Evolutionary conservation across 2,329 filamentous ascomycete genomes (phyloP).

Genomic region (Clonostachys rosea): DNA sequence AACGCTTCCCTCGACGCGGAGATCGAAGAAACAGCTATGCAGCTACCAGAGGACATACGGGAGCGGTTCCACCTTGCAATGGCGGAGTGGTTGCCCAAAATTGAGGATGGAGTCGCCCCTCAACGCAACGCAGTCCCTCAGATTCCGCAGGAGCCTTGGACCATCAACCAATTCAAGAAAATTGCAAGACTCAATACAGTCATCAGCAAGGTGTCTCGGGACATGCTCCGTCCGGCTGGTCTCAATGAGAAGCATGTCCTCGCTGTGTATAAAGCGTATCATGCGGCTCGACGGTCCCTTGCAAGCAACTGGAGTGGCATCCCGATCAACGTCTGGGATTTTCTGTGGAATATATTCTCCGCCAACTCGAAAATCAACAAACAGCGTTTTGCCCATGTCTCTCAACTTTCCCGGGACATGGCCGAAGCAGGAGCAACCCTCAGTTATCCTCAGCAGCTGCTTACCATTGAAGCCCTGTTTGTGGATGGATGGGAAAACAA

Average conservation of each 20-base stretch:
- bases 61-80: conserved; percentile 19
- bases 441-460: conserved; percentile 52
- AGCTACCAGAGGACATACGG: conserved; percentile 22
- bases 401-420: conserved; percentile 62
- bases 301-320: conserved; percentile 45
- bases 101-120: neutral
- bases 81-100: conserved; percentile 14
- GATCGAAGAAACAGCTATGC: conserved; percentile 20
- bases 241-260: conserved; percentile 27
- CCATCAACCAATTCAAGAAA: conserved; percentile 28
- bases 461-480: conserved; percentile 66
- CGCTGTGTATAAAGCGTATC: conserved; percentile 45
- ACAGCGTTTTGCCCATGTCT: conserved; percentile 56
- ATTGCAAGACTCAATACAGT: conserved; percentile 26
- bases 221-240: conserved; percentile 16
- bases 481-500: conserved; percentile 53
- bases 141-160: conserved; percentile 28
- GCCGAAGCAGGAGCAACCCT: conserved; percentile 50
- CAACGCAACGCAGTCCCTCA: conserved; percentile 15
- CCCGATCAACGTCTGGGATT: conserved; percentile 56
- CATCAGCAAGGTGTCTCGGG: conserved; percentile 17
- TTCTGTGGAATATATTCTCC: conserved; percentile 61
- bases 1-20: conserved; percentile 25
- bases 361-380: conserved; percentile 42
- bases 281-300: conserved; percentile 36